Conservation (phyloP, 148 eudicot species). For the Tetragonia tetragonoides region DNA sequence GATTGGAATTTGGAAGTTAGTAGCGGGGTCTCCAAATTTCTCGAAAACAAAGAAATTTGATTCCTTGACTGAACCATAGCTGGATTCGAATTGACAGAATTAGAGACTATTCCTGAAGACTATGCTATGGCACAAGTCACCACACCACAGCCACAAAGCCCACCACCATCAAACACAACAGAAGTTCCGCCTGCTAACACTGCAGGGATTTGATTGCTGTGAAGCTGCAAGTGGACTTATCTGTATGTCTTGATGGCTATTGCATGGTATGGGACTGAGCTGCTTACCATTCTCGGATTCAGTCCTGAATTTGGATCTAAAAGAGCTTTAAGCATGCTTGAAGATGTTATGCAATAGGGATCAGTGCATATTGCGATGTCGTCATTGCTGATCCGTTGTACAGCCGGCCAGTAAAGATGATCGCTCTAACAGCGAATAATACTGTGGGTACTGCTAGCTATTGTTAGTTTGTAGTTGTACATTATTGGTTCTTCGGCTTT, state of each 20-base stretch:
- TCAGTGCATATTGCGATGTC: slow-evolving; percentile 1
- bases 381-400: slow-evolving; percentile 26
- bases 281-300: slow-evolving; percentile 7
- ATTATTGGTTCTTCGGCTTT: slow-evolving; percentile 17
- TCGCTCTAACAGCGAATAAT: not conserved
- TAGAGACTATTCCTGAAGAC: slow-evolving; percentile 52
- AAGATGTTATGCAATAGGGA: slow-evolving; percentile 3
- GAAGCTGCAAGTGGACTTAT: not conserved
- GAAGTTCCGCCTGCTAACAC: slow-evolving; percentile 32
- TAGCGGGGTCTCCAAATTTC: not conserved
- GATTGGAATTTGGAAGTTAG: not conserved
- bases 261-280: not conserved
- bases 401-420: slow-evolving; percentile 12
- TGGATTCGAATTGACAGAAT: slow-evolving; percentile 63
- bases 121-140: slow-evolving; percentile 36
- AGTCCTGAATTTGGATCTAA: not conserved
- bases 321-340: slow-evolving; percentile 2
- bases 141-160: slow-evolving; percentile 57
- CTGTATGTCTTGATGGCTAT: not conserved
- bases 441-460: slow-evolving; percentile 7
- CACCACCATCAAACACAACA: slow-evolving; percentile 40
- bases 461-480: slow-evolving; percentile 28
- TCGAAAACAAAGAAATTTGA: not conserved
- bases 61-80: slow-evolving; percentile 56
- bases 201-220: slow-evolving; percentile 30